Conservation (phyloP, 805 yeast genomes). For the Pichia pseudocactophila region DNA sequence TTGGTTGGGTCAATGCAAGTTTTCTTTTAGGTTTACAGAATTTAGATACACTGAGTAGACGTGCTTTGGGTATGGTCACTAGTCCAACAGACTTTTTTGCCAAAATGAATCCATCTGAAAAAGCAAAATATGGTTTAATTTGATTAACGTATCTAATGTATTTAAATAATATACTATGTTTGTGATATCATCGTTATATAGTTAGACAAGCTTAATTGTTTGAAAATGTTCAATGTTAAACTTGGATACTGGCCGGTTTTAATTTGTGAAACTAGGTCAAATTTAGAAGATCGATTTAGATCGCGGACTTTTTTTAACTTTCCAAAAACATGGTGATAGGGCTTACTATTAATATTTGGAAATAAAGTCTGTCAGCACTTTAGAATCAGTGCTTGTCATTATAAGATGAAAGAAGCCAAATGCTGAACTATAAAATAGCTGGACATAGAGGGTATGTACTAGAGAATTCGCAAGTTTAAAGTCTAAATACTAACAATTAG, state of each 20-base stretch:
- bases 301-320: no score
- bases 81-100: constrained; percentile 58
- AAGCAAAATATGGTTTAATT: constrained; percentile 25
- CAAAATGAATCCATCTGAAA: constrained; percentile 36
- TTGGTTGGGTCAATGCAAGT: constrained; percentile 97
- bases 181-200: background rate
- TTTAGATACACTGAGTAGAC: constrained; percentile 53
- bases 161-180: no score
- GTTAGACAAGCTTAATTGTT: background rate
- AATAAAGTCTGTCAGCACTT: no score
- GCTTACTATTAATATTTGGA: no score
- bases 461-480: no score
- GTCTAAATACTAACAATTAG: background rate
- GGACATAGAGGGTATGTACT: constrained; percentile 26
- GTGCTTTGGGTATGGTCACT: constrained; percentile 74
- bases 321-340: no score
- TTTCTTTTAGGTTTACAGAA: constrained; percentile 64
- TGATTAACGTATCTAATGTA: no score
- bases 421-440: constrained; percentile 11
- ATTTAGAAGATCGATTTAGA: no score
- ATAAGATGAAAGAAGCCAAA: background rate
- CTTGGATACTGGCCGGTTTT: no score
- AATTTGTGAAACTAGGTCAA: no score
- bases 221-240: no score
- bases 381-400: no score